Base-by-base conservation (phyloP, 495 filamentous ascomycete species). In the Saxispiralis lemnorum region DNA sequence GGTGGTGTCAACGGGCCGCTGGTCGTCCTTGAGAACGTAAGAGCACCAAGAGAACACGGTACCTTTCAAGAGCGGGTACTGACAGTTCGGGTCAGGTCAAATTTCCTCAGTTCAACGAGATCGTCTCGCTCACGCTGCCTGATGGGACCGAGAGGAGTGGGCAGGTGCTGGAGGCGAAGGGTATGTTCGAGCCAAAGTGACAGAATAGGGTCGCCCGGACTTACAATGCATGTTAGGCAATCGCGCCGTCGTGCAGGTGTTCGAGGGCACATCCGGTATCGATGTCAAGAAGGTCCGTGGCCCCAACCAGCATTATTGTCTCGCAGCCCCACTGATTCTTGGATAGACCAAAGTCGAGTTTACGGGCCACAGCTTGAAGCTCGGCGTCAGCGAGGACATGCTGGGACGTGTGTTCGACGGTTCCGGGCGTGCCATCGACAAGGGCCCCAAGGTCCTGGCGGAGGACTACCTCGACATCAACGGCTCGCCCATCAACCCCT, bases 381-480 rank as follows among this genome's bases (percentile, higher is more conserved):
- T 99, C 38, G 88, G 89, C 58, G 92, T 99, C 44, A 95, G 89
- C 31, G 92, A 99, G 64, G 92, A 96, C 68, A 99, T 99, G 92
- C 65, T 96, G 63, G 92, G 92, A 50, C 85, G 92, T 65, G 85
- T 94, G 58, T 99, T 99, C 61, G 87, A 99, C 66, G 92, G 92
- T 56, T 95, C 88, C 32, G 92, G 92, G 52, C 77, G 86, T 61
- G 78, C 92, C 38, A 96, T 96, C 57, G 92, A 99, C 66, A 96
- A 96, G 67, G 92, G 92, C 19, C 92, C 92, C 15, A 95, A 95
- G 67, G 92, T 99, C 52, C 65, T 99, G 44, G 88, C 92, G 30
- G 92, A 99, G 63, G 88, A 99, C 50, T 95, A 87, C 59, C 67
- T 99, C 53, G 92, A 99, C 63, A 99, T 96, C 69, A 99, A 99